A percentile compares a stretch with the other conserved stretches of the same genome.
Conservation (phyloP, 2,329 filamentous ascomycete genomes). For the Aureobasidium sp. region DNA sequence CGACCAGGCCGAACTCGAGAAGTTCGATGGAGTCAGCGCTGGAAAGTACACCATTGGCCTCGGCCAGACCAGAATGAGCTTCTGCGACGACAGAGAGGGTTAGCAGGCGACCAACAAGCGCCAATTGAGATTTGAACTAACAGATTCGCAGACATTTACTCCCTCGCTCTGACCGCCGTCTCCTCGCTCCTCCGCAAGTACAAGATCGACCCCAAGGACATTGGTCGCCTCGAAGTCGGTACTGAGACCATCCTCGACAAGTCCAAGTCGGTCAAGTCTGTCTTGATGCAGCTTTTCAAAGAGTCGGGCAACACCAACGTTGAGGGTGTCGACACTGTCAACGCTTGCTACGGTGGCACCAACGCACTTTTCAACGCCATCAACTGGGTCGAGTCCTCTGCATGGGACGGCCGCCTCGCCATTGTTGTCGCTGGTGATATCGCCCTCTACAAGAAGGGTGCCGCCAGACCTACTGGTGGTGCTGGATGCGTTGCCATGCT, state of each 20-base stretch:
- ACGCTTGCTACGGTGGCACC: slow-evolving; percentile 49
- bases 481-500: slow-evolving; percentile 50
- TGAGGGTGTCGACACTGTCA: slow-evolving; percentile 48
- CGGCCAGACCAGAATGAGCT: slow-evolving; percentile 50
- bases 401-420: slow-evolving; percentile 47
- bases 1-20: slow-evolving; percentile 47
- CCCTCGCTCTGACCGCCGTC: slow-evolving; percentile 45
- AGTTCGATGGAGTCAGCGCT: slow-evolving; percentile 47
- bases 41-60: slow-evolving; percentile 51
- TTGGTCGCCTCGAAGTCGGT: slow-evolving; percentile 48
- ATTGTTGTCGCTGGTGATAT: slow-evolving; percentile 49
- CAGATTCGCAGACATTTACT: slow-evolving; percentile 43
- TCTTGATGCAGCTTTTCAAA: slow-evolving; percentile 48
- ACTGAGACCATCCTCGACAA: slow-evolving; percentile 50
- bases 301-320: slow-evolving; percentile 47
- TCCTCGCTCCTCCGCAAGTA: slow-evolving; percentile 48
- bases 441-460: slow-evolving; percentile 49
- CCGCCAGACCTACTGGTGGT: slow-evolving; percentile 46
- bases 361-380: slow-evolving; percentile 49
- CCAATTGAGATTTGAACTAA: neutral
- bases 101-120: slow-evolving; percentile 17
- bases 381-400: slow-evolving; percentile 49
- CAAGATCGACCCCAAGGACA: slow-evolving; percentile 44
- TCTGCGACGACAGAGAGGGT: slow-evolving; percentile 50
- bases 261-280: slow-evolving; percentile 49